phyloP scores from a whole-genome alignment of 169 alveolate genomes.

The Plasmodium adleri region DNA sequence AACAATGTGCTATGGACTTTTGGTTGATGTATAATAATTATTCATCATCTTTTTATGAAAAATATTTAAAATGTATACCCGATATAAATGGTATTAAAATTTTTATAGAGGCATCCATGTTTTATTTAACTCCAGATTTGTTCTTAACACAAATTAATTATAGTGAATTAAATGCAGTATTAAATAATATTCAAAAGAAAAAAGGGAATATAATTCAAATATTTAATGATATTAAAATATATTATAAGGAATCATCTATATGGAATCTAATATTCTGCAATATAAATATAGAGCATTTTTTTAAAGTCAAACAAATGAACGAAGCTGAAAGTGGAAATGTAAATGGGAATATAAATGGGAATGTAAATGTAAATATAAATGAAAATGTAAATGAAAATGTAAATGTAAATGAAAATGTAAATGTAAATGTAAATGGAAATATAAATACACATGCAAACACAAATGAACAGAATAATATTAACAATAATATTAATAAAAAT shows the following conservation, averaged over 20 bases:
- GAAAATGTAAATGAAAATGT: neutral
- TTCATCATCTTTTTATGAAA: conserved; percentile 15
- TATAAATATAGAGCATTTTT: neutral
- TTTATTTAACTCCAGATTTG: conserved; percentile 24
- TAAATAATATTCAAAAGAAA: conserved; percentile 26
- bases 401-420: neutral
- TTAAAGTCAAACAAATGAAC: neutral
- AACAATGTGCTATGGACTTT: conserved; percentile 50
- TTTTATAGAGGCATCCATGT: conserved; percentile 55
- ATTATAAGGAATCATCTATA: neutral
- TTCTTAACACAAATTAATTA: conserved; percentile 44
- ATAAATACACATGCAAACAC: neutral
- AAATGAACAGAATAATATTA: neutral
- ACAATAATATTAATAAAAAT: neutral
- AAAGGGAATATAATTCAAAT: neutral
- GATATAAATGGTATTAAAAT: conserved; percentile 51
- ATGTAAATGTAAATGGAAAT: neutral
- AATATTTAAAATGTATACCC: conserved; percentile 16
- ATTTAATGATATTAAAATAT: conserved; percentile 17
- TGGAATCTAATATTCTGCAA: conserved; percentile 48
- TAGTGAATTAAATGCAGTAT: conserved; percentile 23
- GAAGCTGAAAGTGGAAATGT: neutral
- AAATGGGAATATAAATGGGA: too few species aligned
- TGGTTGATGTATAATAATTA: conserved; percentile 13
- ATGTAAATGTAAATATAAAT: neutral